Evolutionary conservation across 306 rosid species (phyloP), one percentile per base, ranked within the genome.

Genomic region (Lupinus albus): DNA sequence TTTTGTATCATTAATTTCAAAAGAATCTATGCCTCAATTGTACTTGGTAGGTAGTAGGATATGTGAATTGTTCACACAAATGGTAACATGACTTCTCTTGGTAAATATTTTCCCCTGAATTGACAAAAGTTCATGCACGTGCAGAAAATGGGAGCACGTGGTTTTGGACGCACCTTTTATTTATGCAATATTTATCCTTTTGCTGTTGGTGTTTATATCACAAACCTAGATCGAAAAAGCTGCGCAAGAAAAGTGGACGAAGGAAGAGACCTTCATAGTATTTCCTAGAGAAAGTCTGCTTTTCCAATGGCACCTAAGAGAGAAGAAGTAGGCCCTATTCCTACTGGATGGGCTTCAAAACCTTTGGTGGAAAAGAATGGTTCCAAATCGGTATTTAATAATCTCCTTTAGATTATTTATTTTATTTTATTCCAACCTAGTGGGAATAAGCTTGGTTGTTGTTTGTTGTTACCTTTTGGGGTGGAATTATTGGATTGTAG

Each of bases 301-400:
- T 32, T 17, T 12, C 15, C 2, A 49, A 71, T 64, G 77, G 73
- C 4, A 8, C 68, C 50, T 17, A 11, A 63, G 42, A 8, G 38
- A 0, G 6, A 12, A 0, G 6, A 9, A 25, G 11, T 32, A 14
- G 15, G 5, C 12, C 28, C 32, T 1, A 57, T 77, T 64, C 81
- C 81, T 44, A 39, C 49, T 12, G 73, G 81, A 39, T 71, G 77
- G 73, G n/a, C 10, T 47, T 16, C 55, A 0, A 8, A 20, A 11
- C 14, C 25, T 3, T 32, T 36, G 5, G 68, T 48, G 17, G 13
- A 16, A 32, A 58, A 7, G 7, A 18, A 64, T 41, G 77, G 67
- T 10, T 39, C 76, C 1, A 2, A 1, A 16, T 0, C 2, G 77
- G 77, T 71, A 77, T 25, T 1, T 1, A 2, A 25, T 25, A 25